These are phyloP conservation scores for Phytophthora vignae DNA, from an alignment of 352 stramenopile genomes.

Conservation along the genomic window DNA sequence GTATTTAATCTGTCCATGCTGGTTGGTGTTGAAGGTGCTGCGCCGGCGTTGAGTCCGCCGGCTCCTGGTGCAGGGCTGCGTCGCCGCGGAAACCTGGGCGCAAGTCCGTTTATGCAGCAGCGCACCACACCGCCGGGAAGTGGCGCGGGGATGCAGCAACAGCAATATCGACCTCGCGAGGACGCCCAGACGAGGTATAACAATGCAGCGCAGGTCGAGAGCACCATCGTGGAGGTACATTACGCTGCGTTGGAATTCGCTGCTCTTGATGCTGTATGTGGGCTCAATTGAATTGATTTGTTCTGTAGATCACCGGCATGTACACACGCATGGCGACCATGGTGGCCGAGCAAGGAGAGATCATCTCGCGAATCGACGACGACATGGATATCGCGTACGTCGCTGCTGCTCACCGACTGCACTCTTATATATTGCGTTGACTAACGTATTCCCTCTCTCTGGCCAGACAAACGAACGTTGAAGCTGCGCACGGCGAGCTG, in stretches of 20 bases:
- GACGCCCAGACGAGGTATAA: conserved; percentile 79
- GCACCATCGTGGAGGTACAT: conserved; percentile 83
- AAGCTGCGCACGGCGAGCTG: conserved; percentile 75
- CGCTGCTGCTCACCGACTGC: not conserved
- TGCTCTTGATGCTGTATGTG: not conserved
- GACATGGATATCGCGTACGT: conserved; percentile 90
- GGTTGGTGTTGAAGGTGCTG: conserved; percentile 19
- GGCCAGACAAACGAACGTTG: conserved; percentile 76
- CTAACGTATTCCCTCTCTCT: conserved; percentile 5
- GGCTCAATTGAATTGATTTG: not conserved
- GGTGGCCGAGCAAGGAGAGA: conserved; percentile 82
- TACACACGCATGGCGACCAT: conserved; percentile 89
- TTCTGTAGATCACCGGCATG: conserved; percentile 81
- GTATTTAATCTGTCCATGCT: conserved; percentile 4
- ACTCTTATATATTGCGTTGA: not conserved
- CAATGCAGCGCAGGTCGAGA: conserved; percentile 83
- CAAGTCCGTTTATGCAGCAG: conserved; percentile 83
- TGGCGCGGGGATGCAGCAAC: conserved; percentile 43
- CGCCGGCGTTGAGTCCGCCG: conserved; percentile 25
- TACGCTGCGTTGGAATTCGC: not conserved
- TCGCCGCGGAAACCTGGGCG: conserved; percentile 66
- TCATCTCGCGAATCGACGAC: conserved; percentile 86
- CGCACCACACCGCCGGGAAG: conserved; percentile 39
- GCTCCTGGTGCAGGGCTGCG: conserved; percentile 53
- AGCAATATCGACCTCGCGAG: conserved; percentile 73